Evolutionary conservation across 1,284 basidiomycete genomes (phyloP), one percentile per base, ranked within the genome.

Genomic region (Exsudoporus floridanus): DNA sequence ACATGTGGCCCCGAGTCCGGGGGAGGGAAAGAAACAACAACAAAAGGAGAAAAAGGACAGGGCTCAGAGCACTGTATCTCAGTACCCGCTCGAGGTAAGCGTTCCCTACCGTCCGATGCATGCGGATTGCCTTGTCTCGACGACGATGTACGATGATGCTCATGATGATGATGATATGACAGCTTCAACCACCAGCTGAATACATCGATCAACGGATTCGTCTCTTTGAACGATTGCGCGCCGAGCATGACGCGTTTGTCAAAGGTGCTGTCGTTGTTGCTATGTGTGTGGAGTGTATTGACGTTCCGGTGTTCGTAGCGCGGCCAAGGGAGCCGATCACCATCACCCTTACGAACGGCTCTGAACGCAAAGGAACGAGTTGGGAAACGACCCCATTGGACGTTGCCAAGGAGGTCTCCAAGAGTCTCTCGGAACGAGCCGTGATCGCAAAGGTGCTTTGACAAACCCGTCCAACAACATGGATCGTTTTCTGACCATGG

Each of bases 331-430:
- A 89, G 60, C 83, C 89, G 49, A 97, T 99, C 63, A 80, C 77
- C 8, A 77, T 99, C 67, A 96, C 92, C 3, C 74, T 99, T 58
- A 91, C 86, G 5, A 92, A 98, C 76, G 94, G 95, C 18, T 87
- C 89, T 25, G 80, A 85, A 61, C 81, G 90, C 51, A 84, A 90
- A 60, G 97, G 83, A 27, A 92, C 77, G 52, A 88, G 92, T 63
- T 99, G 92, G 92, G 92, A 98, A 77, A 98, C 97, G n/a, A 91
- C 84, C 55, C 97, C 97, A 0, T 83, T 98, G 84, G 85, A 91
- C 63, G 77, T 99, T 53, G 96, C 96, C 39, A 88, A 88, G 68
- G 85, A 85, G 61, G 82, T 99, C 50, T 90, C 91, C 16, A 90
- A 94, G 71, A 88, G 90, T 65, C 78, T 98, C 21, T 86, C 94